These are phyloP conservation scores for Nicotiana attenuata DNA, from an alignment of 257 asterid species.

Conservation along the genomic window DNA sequence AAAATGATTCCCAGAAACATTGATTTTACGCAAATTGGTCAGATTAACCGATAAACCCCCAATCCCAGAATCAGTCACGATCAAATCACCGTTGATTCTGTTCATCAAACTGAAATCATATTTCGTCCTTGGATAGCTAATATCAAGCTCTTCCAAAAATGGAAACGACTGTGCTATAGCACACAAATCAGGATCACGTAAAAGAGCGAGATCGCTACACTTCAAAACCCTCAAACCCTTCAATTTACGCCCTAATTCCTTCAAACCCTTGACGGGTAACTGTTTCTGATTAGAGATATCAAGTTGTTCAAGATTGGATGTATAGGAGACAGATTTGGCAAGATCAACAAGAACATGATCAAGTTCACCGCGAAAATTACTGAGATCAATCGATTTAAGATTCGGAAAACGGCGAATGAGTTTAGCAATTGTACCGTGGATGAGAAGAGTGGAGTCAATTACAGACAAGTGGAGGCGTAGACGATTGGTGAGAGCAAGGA, in stretches of 20 bases:
- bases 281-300: not conserved
- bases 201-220: not conserved
- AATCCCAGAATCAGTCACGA: constrained; percentile 17
- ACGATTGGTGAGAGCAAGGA: constrained; percentile 16
- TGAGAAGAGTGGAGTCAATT: not conserved
- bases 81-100: not conserved
- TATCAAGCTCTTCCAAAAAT: constrained; percentile 13
- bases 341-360: not conserved
- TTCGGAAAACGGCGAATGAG: constrained; percentile 13
- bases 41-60: constrained; percentile 7
- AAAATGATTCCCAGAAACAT: constrained; percentile 21
- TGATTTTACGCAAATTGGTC: constrained; percentile 11
- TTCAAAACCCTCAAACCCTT: constrained; percentile 15
- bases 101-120: not conserved
- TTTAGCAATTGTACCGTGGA: constrained; percentile 2
- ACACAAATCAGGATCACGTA: constrained; percentile 9
- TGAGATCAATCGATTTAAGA: constrained; percentile 15
- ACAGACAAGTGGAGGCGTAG: constrained; percentile 1
- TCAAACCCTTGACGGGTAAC: not conserved
- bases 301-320: constrained; percentile 2
- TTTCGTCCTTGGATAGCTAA: constrained; percentile 13
- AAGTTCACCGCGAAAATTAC: constrained; percentile 2
- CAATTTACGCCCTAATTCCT: not conserved
- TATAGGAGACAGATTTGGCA: not conserved
- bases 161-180: constrained; percentile 7